phyloP scores from a whole-genome alignment of 2,329 filamentous ascomycete genomes.

The Fusarium papillatum region DNA sequence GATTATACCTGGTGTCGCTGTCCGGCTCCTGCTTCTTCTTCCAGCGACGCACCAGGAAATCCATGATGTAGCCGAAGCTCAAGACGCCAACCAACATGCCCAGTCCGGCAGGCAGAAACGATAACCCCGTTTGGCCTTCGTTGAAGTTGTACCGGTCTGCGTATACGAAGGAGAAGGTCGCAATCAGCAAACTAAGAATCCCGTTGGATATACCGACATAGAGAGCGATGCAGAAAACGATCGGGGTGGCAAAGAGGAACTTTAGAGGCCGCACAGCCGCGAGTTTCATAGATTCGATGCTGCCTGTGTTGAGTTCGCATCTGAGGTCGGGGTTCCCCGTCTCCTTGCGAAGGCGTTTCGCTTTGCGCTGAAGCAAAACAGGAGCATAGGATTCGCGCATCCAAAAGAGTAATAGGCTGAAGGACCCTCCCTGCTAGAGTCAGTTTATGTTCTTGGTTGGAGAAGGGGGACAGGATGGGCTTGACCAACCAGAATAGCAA shows the following conservation, averaged over 20 bases:
- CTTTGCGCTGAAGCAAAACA: neutral
- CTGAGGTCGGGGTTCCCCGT: neutral
- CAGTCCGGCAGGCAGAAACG: neutral
- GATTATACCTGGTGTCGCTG: neutral
- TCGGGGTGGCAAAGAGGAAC: neutral
- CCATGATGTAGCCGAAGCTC: neutral
- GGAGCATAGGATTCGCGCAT: neutral
- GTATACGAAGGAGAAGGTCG: neutral
- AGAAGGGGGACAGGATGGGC: neutral
- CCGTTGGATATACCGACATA: neutral
- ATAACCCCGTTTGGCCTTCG: neutral
- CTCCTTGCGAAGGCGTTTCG: neutral
- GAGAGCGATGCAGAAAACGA: neutral
- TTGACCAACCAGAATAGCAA: neutral
- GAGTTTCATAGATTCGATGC: neutral
- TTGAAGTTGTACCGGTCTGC: neutral
- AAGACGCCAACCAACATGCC: neutral
- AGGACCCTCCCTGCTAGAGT: neutral
- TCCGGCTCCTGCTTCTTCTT: neutral
- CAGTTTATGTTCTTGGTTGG: neutral
- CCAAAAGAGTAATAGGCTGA: neutral
- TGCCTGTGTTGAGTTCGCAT: neutral
- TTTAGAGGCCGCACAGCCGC: neutral
- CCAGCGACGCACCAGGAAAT: neutral
- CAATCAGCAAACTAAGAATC: neutral